Evolutionary conservation across 495 filamentous ascomycete genomes (phyloP).

Genomic region (Aspergillus carlsbadensis): DNA sequence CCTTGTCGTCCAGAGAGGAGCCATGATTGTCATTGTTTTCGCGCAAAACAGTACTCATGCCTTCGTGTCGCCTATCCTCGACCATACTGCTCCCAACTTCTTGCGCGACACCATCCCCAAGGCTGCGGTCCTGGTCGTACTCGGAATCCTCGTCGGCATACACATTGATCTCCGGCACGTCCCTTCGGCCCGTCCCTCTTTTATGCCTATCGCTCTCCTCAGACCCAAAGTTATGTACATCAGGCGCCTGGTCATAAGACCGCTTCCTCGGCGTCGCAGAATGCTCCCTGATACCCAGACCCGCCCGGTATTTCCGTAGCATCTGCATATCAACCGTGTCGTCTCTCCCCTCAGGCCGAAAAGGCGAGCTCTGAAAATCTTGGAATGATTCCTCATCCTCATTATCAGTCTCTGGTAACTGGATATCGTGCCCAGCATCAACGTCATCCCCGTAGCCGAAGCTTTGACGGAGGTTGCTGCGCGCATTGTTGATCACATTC

Average conservation of each 20-base stretch:
- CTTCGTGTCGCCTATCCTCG: slow-evolving; percentile 43
- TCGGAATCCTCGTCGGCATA: slow-evolving; percentile 33
- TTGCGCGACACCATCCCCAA: slow-evolving; percentile 17
- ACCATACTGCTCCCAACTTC: slow-evolving; percentile 36
- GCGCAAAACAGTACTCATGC: slow-evolving; percentile 44
- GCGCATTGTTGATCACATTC: slow-evolving; percentile 24
- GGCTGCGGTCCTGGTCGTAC: slow-evolving; percentile 24
- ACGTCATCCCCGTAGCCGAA: slow-evolving; percentile 6
- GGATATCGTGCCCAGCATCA: slow-evolving; percentile 15
- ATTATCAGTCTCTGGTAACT: slow-evolving; percentile 14
- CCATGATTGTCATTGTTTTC: slow-evolving; percentile 24
- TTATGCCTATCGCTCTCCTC: slow-evolving; percentile 29
- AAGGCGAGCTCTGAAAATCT: slow-evolving; percentile 37
- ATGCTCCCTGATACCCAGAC: slow-evolving; percentile 19
- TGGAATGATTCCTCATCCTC: slow-evolving; percentile 24
- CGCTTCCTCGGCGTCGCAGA: slow-evolving; percentile 37
- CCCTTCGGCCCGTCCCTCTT: slow-evolving; percentile 29
- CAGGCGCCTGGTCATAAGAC: slow-evolving; percentile 41
- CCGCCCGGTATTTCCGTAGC: slow-evolving; percentile 23
- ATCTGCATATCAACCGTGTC: slow-evolving; percentile 34
- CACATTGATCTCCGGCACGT: slow-evolving; percentile 29
- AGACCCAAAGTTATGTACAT: slow-evolving; percentile 22
- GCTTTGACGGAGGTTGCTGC: slow-evolving; percentile 17
- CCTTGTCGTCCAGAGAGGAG: slow-evolving; percentile 21
- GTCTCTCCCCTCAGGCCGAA: slow-evolving; percentile 33